Conservation (phyloP, 805 yeast species). For the Alloascoidea africana region DNA sequence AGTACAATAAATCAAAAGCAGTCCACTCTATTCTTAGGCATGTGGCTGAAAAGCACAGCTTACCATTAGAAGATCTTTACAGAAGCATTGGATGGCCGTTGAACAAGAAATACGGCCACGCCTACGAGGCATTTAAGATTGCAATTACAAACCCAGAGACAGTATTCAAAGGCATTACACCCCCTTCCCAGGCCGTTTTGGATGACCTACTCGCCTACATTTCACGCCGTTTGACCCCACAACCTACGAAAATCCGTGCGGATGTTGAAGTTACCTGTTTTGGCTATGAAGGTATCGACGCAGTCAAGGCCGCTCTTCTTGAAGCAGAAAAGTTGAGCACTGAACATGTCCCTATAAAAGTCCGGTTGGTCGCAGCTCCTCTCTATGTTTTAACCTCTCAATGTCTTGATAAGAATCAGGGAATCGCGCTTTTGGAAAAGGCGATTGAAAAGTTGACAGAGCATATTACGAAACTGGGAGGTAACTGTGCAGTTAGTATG, state of each 20-base stretch:
- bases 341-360: slow-evolving; percentile 79
- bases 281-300: slow-evolving; percentile 94
- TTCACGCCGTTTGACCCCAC: slow-evolving; percentile 90
- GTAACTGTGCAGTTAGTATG: slow-evolving; percentile 86
- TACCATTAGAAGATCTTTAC: slow-evolving; percentile 75
- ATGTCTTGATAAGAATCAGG: slow-evolving; percentile 82
- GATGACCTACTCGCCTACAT: slow-evolving; percentile 81
- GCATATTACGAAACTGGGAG: slow-evolving; percentile 60
- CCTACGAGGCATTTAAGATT: slow-evolving; percentile 92
- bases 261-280: slow-evolving; percentile 96
- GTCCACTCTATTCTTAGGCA: slow-evolving; percentile 97
- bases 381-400: slow-evolving; percentile 86
- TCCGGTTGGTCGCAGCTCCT: slow-evolving; percentile 95
- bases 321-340: slow-evolving; percentile 79
- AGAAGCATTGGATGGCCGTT: slow-evolving; percentile 94
- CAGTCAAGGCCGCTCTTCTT: slow-evolving; percentile 76
- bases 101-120: slow-evolving; percentile 90
- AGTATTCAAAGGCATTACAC: slow-evolving; percentile 65
- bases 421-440: slow-evolving; percentile 60
- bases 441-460: slow-evolving; percentile 69
- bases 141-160: slow-evolving; percentile 80
- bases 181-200: slow-evolving; percentile 62
- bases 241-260: slow-evolving; percentile 96
- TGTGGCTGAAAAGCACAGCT: slow-evolving; percentile 91
- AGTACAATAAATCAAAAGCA: slow-evolving; percentile 91